phyloP scores from a whole-genome alignment of 2,329 filamentous ascomycete species.

The Chaetoscypha palmicola region DNA sequence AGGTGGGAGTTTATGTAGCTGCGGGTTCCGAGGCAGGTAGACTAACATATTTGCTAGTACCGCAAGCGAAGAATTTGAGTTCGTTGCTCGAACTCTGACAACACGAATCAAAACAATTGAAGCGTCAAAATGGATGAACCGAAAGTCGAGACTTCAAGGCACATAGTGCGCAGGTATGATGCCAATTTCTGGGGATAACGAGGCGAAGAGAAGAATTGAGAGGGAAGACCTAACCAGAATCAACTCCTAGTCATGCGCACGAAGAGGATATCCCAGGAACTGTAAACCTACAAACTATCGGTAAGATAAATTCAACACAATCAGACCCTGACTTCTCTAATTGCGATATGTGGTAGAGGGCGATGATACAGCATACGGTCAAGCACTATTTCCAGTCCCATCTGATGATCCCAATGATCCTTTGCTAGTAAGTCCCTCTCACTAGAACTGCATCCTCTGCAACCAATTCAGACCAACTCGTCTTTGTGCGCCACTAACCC shows the following conservation, averaged over 20 bases:
- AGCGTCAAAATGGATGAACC: not conserved
- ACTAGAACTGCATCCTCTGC: no score
- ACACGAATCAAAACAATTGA: not conserved
- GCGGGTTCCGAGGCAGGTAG: not conserved
- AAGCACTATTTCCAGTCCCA: conserved; percentile 54
- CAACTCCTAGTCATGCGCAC: conserved; percentile 48
- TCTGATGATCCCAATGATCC: conserved; percentile 56
- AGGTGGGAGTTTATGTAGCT: not conserved
- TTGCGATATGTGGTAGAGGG: conserved; percentile 36
- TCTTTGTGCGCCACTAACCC: no score
- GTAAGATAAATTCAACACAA: conserved; percentile 16
- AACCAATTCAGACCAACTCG: no score
- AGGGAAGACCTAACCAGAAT: no score
- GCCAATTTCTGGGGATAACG: no score
- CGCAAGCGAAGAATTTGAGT: not conserved
- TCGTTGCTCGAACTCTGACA: not conserved
- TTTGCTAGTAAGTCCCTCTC: conserved; percentile 41
- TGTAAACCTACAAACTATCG: conserved; percentile 42
- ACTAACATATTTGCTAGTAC: not conserved
- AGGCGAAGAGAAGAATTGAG: no score
- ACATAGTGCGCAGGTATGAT: not conserved
- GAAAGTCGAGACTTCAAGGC: not conserved
- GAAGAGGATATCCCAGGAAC: conserved; percentile 51
- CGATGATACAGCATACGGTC: conserved; percentile 52
- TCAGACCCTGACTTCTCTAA: not conserved